phyloP scores from a whole-genome alignment of 108 stramenopile species.

The Nannochloropsis gaditana region DNA sequence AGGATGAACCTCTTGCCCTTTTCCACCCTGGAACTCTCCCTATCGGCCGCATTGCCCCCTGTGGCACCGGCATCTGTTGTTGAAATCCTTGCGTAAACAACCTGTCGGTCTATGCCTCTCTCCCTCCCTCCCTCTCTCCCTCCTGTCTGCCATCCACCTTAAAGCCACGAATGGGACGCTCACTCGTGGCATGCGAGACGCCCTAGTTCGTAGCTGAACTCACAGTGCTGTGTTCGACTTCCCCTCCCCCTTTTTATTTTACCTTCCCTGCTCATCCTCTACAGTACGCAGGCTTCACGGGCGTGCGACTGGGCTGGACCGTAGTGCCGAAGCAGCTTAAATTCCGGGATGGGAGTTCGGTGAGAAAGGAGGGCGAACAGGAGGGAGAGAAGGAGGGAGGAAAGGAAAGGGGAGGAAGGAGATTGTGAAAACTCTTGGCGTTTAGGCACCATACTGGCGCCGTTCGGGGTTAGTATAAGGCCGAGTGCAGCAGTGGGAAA shows the following conservation, averaged over 20 bases:
- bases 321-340: conserved; percentile 79
- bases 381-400: not conserved
- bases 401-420: not conserved
- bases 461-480: not conserved
- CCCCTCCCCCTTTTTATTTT: not conserved
- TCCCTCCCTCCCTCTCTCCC: not conserved
- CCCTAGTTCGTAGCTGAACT: too few species aligned
- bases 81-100: too few species aligned
- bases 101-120: not conserved
- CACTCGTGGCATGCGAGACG: too few species aligned
- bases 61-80: too few species aligned
- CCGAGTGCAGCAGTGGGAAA: not conserved
- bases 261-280: conserved; percentile 59
- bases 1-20: too few species aligned
- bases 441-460: not conserved
- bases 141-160: not conserved
- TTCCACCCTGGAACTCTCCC: too few species aligned
- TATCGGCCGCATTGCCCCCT: too few species aligned
- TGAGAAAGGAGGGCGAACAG: conserved; percentile 30
- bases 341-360: conserved; percentile 76
- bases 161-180: too few species aligned
- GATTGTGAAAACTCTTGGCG: not conserved
- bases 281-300: conserved; percentile 93
- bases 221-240: too few species aligned
- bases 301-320: conserved; percentile 94